These are phyloP conservation scores for Ailanthus altissimus DNA, from an alignment of 345 rosid genomes.

Conservation along the genomic window DNA sequence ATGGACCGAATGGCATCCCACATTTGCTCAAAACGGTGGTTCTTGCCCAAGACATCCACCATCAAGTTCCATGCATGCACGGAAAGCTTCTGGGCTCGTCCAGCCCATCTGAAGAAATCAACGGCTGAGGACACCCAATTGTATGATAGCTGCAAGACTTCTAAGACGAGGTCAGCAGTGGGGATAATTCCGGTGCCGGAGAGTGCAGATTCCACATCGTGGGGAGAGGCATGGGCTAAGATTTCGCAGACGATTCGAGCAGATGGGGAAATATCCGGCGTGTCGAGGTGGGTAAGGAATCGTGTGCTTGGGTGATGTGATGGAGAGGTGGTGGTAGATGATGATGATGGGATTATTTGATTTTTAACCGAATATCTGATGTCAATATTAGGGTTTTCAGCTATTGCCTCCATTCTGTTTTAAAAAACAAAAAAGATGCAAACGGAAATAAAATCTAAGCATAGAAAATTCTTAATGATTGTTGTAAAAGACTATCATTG, in stretches of 20 bases:
- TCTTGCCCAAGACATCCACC: constrained; percentile 64
- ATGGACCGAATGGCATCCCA: constrained; percentile 60
- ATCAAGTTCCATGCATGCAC: constrained; percentile 50
- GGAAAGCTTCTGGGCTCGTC: constrained; percentile 34
- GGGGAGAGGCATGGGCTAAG: constrained; percentile 31
- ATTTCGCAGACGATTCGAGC: constrained; percentile 39
- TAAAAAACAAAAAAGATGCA: neutral
- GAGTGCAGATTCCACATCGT: constrained; percentile 42
- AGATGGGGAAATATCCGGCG: constrained; percentile 32
- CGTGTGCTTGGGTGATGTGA: constrained; percentile 16
- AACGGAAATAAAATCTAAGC: neutral
- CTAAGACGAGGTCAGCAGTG: constrained; percentile 35
- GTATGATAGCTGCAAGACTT: constrained; percentile 50
- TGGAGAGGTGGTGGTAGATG: constrained; percentile 16
- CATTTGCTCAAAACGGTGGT: constrained; percentile 51
- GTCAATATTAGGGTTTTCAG: constrained; percentile 2
- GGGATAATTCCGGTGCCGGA: constrained; percentile 35
- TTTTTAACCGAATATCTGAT: neutral
- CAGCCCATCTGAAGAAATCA: constrained; percentile 58
- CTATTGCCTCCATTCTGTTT: constrained; percentile 9
- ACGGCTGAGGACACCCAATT: constrained; percentile 39
- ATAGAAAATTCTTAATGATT: neutral
- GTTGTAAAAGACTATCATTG: neutral
- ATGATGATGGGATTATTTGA: constrained; percentile 8
- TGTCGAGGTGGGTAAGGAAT: constrained; percentile 33